Percentiles rank a stretch among this genome's conserved stretches.
These are phyloP conservation scores for Croton setiger DNA, from an alignment of 441 rosid species.

Conservation along the genomic window DNA sequence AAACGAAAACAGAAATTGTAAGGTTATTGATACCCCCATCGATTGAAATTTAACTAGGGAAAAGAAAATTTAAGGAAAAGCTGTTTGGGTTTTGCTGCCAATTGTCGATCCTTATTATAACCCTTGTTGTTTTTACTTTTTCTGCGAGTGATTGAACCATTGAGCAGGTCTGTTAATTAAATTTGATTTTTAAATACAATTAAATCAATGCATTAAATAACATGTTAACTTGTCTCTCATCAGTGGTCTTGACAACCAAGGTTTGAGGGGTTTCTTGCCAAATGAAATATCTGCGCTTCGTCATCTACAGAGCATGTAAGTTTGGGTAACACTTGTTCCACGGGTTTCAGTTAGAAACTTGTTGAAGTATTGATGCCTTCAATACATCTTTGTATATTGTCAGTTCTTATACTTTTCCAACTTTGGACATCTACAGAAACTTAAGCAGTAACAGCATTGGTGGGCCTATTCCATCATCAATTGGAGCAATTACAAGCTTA, in stretches of 20 bases:
- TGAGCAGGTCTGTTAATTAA: neutral
- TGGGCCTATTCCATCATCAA: conserved; percentile 77
- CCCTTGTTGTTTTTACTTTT: neutral
- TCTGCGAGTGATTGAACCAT: neutral
- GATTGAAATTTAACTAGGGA: conserved; percentile 2
- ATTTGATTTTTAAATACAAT: neutral
- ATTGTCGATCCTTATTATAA: neutral
- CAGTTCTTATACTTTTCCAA: conserved; percentile 11
- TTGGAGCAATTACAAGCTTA: conserved; percentile 65
- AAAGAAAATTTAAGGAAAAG: neutral
- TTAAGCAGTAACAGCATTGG: conserved; percentile 77
- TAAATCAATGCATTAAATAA: conserved; percentile 3
- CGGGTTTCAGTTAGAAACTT: conserved; percentile 3
- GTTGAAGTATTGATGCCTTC: neutral
- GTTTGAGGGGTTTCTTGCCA: conserved; percentile 78
- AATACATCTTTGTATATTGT: neutral
- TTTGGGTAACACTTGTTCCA: neutral
- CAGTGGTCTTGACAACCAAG: conserved; percentile 91
- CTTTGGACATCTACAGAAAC: conserved; percentile 53
- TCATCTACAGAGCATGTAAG: conserved; percentile 92
- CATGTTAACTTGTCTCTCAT: conserved; percentile 22
- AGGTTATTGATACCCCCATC: neutral
- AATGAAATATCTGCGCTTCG: conserved; percentile 61
- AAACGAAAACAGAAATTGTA: neutral
- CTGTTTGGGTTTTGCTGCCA: neutral